Evolutionary conservation across 768 basidiomycete genomes (phyloP).

Genomic region (Mycena pura): DNA sequence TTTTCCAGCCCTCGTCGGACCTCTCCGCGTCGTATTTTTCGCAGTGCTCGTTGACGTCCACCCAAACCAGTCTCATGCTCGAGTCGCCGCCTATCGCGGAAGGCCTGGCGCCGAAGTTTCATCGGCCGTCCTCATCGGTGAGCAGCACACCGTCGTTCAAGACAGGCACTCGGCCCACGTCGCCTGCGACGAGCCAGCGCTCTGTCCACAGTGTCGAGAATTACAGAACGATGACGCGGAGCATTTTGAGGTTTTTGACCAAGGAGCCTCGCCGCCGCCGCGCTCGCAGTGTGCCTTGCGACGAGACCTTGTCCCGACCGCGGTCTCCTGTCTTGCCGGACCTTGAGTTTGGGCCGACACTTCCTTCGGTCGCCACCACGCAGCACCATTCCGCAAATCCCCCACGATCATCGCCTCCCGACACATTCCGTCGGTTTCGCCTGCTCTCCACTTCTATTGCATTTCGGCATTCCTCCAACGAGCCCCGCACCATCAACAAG

Average conservation of each 20-base stretch:
- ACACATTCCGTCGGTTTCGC: background rate
- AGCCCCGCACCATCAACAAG: constrained; percentile 1
- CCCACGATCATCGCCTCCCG: background rate
- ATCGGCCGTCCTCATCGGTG: background rate
- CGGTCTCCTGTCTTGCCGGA: constrained; percentile 21
- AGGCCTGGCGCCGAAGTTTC: constrained; percentile 25
- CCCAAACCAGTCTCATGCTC: constrained; percentile 14
- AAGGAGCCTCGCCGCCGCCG: constrained; percentile 27
- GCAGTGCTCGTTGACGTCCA: constrained; percentile 41
- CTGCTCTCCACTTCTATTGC: constrained; percentile 14
- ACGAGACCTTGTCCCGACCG: background rate
- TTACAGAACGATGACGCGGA: constrained; percentile 20
- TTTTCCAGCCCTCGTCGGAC: constrained; percentile 26
- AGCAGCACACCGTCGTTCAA: background rate
- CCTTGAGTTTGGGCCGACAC: constrained; percentile 13
- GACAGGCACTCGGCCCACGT: background rate
- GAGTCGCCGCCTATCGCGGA: constrained; percentile 28
- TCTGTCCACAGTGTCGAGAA: constrained; percentile 4
- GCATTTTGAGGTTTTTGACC: constrained; percentile 21
- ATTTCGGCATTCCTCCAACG: constrained; percentile 20
- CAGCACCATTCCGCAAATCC: background rate
- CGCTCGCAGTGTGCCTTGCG: constrained; percentile 23
- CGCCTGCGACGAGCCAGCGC: constrained; percentile 7
- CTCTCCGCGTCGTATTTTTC: constrained; percentile 46
- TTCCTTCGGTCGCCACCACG: constrained; percentile 7